A percentile compares a stretch with the other conserved stretches of the same genome.
Conservation (phyloP, 495 filamentous ascomycete species). For the Xylaria grammica region DNA sequence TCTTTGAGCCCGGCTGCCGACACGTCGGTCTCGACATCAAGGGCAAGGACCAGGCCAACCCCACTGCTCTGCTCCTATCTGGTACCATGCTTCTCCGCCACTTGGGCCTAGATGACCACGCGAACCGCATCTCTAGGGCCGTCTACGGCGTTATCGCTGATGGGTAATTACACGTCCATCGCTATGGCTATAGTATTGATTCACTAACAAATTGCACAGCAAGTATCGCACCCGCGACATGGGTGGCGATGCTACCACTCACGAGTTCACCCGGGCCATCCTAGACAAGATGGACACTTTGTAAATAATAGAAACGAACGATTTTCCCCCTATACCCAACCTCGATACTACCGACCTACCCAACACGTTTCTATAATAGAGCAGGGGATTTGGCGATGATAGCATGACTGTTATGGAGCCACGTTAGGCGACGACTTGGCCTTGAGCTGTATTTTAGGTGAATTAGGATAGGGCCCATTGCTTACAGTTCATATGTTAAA, state of each 20-base stretch:
- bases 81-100: conserved; percentile 96
- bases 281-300: conserved; percentile 85
- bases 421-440: conserved; percentile 14
- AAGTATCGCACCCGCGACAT: conserved; percentile 89
- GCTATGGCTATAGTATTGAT: not conserved
- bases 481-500: not conserved
- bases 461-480: conserved; percentile 11
- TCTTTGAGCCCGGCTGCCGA: conserved; percentile 98
- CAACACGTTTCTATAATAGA: conserved; percentile 11
- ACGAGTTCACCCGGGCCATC: conserved; percentile 94
- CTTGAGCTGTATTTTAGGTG: conserved; percentile 12
- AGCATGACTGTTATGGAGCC: conserved; percentile 22
- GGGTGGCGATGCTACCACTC: conserved; percentile 86
- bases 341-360: conserved; percentile 27
- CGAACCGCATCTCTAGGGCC: conserved; percentile 95
- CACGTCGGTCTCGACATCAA: conserved; percentile 99
- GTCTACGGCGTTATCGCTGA: conserved; percentile 96
- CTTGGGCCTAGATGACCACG: conserved; percentile 94
- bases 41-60: conserved; percentile 98
- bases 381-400: conserved; percentile 12
- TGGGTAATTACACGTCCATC: conserved; percentile 66
- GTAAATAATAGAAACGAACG: conserved; percentile 27
- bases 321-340: conserved; percentile 20
- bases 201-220: conserved; percentile 55
- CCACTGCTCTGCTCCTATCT: conserved; percentile 91